Conservation (phyloP, 306 rosid species). For the Heteromeles arbutifolia region DNA sequence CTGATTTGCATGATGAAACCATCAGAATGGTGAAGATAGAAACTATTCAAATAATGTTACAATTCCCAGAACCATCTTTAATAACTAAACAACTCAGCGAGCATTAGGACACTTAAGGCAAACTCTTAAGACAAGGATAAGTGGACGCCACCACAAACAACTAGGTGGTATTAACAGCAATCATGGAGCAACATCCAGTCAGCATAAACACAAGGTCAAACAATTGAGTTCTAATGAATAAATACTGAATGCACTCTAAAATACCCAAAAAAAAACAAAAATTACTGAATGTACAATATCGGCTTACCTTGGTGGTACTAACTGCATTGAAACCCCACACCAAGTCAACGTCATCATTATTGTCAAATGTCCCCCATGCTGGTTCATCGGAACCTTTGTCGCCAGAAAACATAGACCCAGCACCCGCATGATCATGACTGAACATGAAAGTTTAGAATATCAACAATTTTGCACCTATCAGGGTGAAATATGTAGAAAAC, state of each 20-base stretch:
- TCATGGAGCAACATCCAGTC: neutral
- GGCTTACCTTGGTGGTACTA: too few species aligned
- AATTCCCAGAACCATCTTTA: neutral
- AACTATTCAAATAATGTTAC: too few species aligned
- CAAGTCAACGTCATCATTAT: neutral
- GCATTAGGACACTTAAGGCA: neutral
- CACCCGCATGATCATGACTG: too few species aligned
- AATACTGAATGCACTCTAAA: neutral
- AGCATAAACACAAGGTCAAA: neutral
- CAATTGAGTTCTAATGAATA: neutral
- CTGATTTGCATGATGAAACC: neutral
- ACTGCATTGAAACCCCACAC: too few species aligned
- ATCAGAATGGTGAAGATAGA: neutral
- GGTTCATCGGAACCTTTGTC: too few species aligned
- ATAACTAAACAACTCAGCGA: neutral
- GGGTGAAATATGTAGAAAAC: too few species aligned
- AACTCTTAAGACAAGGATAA: neutral
- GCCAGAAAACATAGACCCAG: too few species aligned
- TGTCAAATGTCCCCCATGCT: too few species aligned
- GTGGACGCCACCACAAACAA: neutral
- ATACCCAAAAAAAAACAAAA: too few species aligned
- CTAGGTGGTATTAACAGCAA: neutral
- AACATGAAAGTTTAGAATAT: too few species aligned
- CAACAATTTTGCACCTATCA: too few species aligned
- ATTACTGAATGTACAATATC: too few species aligned